A percentile compares a stretch with the other conserved stretches of the same genome.
Evolutionary conservation across 2,329 filamentous ascomycete species (phyloP).

Genomic region (Aspergillus neoniger): DNA sequence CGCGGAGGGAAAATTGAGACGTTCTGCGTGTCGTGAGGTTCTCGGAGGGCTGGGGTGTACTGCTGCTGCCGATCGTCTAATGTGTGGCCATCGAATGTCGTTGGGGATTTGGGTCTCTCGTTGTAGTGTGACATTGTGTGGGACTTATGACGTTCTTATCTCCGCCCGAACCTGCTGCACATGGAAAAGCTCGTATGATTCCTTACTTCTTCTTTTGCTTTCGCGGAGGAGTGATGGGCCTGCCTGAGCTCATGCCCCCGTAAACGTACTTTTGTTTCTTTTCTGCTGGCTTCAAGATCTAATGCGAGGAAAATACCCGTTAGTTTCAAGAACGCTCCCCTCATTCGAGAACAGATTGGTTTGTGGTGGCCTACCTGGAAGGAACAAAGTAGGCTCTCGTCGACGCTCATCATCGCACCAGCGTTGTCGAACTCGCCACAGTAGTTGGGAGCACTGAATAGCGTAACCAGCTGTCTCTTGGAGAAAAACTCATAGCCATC

Average conservation of each 20-base stretch:
- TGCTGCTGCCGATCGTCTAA: conserved; percentile 28
- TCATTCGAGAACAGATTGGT: neutral
- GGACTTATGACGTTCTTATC: conserved; percentile 60
- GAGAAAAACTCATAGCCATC: conserved; percentile 99
- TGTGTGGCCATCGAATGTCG: conserved; percentile 31
- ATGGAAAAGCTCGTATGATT: conserved; percentile 71
- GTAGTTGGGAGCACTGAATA: conserved; percentile 99
- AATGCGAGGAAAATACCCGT: conserved; percentile 21
- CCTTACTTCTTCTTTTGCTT: conserved; percentile 71
- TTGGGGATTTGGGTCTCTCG: conserved; percentile 27
- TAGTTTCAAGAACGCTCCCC: neutral
- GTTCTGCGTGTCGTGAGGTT: conserved; percentile 25
- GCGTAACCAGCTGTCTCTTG: conserved; percentile 92
- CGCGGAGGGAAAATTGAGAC: conserved; percentile 21
- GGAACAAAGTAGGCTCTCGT: conserved; percentile 96
- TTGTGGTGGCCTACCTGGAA: conserved; percentile 74
- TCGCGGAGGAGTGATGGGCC: conserved; percentile 69
- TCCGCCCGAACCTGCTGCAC: conserved; percentile 91
- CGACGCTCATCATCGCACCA: conserved; percentile 99
- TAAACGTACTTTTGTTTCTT: conserved; percentile 99
- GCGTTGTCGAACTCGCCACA: conserved; percentile 99
- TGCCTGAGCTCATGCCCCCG: conserved; percentile 69
- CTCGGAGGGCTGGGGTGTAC: conserved; percentile 21
- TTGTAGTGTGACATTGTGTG: conserved; percentile 27
- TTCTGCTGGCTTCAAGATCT: conserved; percentile 99